phyloP scores from a whole-genome alignment of 371 early-diverging fungal species.

The Saksenaea vasiformis region DNA sequence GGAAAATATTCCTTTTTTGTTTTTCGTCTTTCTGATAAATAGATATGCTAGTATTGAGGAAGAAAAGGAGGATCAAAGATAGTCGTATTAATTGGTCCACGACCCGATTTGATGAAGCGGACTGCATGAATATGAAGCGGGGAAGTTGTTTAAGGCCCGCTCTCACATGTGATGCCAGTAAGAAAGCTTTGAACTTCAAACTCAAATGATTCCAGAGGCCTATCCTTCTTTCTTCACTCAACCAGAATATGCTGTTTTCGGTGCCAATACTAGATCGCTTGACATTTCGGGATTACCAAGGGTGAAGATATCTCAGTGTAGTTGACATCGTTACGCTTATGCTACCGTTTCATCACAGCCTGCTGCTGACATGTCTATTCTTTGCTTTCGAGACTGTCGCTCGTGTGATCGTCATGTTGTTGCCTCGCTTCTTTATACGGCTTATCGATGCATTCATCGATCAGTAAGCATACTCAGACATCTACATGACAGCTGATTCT shows the following conservation, averaged over 20 bases:
- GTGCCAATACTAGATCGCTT: conserved; percentile 57
- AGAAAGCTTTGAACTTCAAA: background rate
- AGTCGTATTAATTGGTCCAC: too few species aligned
- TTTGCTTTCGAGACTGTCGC: conserved; percentile 69
- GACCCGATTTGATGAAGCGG: too few species aligned
- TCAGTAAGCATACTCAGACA: conserved; percentile 35
- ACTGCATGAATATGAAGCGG: too few species aligned
- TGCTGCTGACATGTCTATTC: conserved; percentile 66
- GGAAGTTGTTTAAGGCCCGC: too few species aligned
- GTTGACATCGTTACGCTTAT: background rate
- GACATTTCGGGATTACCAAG: conserved; percentile 52
- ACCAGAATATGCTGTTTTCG: conserved; percentile 14
- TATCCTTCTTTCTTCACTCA: background rate
- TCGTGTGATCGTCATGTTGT: conserved; percentile 63
- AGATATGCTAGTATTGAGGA: too few species aligned
- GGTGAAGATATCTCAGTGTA: conserved; percentile 17
- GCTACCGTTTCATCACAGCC: conserved; percentile 14
- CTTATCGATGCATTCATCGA: conserved; percentile 40
- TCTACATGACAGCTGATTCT: background rate
- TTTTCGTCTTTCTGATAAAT: too few species aligned
- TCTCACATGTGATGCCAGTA: too few species aligned
- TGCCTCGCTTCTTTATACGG: conserved; percentile 60
- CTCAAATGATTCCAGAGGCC: background rate
- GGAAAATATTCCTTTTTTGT: too few species aligned
- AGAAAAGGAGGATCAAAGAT: too few species aligned